phyloP scores from a whole-genome alignment of 2,329 filamentous ascomycete species.

The Fusarium sp. region DNA sequence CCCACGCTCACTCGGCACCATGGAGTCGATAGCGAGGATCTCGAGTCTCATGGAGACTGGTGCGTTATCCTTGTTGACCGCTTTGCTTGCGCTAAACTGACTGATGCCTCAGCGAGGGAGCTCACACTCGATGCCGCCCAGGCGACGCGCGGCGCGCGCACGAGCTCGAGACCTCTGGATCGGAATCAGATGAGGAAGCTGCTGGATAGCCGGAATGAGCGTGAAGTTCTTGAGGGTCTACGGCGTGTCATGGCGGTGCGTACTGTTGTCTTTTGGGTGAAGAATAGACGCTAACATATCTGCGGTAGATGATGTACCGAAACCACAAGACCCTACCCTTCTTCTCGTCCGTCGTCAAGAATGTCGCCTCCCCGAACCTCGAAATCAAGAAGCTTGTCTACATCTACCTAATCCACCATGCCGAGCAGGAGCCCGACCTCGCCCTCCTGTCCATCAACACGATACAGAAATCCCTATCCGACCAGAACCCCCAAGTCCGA shows the following conservation, averaged over 20 bases:
- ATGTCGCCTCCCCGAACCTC: slow-evolving; percentile 91
- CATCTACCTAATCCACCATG: slow-evolving; percentile 97
- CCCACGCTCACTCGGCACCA: slow-evolving; percentile 55
- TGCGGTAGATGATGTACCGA: slow-evolving; percentile 88
- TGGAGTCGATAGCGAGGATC: slow-evolving; percentile 97
- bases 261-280: slow-evolving; percentile 12
- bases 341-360: slow-evolving; percentile 99
- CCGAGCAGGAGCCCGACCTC: slow-evolving; percentile 94
- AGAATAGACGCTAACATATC: slow-evolving; percentile 12
- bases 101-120: slow-evolving; percentile 78
- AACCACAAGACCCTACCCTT: slow-evolving; percentile 89
- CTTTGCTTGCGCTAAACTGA: slow-evolving; percentile 31
- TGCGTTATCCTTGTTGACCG: slow-evolving; percentile 57
- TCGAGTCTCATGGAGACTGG: slow-evolving; percentile 95
- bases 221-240: slow-evolving; percentile 92
- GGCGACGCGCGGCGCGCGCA: slow-evolving; percentile 77
- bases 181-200: slow-evolving; percentile 93
- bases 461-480: slow-evolving; percentile 96
- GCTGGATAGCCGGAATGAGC: slow-evolving; percentile 91
- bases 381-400: slow-evolving; percentile 99
- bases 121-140: slow-evolving; percentile 97
- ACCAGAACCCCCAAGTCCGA: slow-evolving; percentile 89
- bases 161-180: slow-evolving; percentile 75
- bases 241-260: slow-evolving; percentile 87
- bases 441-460: slow-evolving; percentile 97